These are phyloP conservation scores for Thermothelomyces thermophilus DNA, from an alignment of 2,329 filamentous ascomycete genomes.

Conservation along the genomic window DNA sequence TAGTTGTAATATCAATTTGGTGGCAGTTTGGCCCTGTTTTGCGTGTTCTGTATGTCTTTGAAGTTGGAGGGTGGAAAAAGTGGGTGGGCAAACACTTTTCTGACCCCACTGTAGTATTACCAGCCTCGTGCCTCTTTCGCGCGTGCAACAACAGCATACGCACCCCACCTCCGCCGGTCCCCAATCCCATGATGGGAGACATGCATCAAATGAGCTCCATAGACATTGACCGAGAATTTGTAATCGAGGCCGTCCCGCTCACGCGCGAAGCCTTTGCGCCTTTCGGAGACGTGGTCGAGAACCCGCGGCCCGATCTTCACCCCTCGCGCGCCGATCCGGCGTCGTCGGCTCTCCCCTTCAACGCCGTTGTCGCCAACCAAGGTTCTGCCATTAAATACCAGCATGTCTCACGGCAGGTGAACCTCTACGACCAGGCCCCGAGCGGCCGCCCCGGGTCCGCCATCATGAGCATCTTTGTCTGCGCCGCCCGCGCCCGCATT, in stretches of 20 bases:
- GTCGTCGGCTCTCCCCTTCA: conserved; percentile 32
- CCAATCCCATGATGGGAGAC: no score
- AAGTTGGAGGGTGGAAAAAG: no score
- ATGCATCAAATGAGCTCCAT: no score
- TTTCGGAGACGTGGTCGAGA: conserved; percentile 78
- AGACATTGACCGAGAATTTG: conserved; percentile 31
- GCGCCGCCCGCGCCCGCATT: conserved; percentile 55
- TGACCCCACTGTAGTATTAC: no score
- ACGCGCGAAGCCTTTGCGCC: conserved; percentile 61
- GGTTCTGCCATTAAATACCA: conserved; percentile 82
- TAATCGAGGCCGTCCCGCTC: conserved; percentile 58
- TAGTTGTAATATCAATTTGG: no score
- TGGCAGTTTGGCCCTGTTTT: no score
- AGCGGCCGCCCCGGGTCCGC: conserved; percentile 51
- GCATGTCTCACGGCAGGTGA: conserved; percentile 64
- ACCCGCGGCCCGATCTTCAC: conserved; percentile 55
- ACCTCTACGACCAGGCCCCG: conserved; percentile 63
- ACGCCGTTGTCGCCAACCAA: conserved; percentile 67
- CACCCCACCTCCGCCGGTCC: no score
- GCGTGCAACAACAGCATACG: no score
- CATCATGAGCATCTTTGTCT: conserved; percentile 85
- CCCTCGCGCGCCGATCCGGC: conserved; percentile 31
- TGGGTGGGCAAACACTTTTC: no score
- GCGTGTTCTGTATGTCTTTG: no score
- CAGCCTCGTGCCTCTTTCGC: no score